Percentiles rank a stretch among this genome's conserved stretches.
Conservation (phyloP, 768 basidiomycete species). For the Rhodotorula babjevae region DNA sequence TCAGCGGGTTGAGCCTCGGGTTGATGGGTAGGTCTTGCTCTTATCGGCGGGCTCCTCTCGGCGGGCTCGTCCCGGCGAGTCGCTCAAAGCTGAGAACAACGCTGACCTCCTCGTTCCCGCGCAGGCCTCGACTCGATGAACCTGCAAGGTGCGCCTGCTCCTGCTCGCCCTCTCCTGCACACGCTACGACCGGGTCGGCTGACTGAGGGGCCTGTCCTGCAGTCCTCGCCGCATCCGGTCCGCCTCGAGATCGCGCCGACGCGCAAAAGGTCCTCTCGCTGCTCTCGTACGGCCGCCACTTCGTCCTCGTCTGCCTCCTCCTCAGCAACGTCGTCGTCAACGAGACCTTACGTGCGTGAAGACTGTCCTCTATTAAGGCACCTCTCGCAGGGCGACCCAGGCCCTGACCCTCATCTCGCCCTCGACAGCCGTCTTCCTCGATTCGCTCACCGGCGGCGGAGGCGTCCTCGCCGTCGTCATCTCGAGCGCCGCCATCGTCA, state of each 20-base stretch:
- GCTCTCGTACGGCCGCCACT: conserved; percentile 67
- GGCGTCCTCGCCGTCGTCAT: conserved; percentile 50
- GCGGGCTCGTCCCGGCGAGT: too few species aligned
- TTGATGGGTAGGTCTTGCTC: conserved; percentile 54
- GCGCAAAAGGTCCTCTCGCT: conserved; percentile 52
- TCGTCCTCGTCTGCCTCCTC: conserved; percentile 87
- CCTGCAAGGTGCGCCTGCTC: not conserved
- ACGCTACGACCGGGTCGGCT: too few species aligned
- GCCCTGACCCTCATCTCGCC: too few species aligned
- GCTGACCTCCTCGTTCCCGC: not conserved
- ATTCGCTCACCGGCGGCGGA: conserved; percentile 48
- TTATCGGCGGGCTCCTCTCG: too few species aligned
- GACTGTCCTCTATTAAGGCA: not conserved
- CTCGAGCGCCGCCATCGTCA: conserved; percentile 43
- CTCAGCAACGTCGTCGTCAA: conserved; percentile 68
- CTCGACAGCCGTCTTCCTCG: conserved; percentile 47
- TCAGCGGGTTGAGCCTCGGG: conserved; percentile 58
- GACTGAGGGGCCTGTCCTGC: not conserved
- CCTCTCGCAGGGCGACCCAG: too few species aligned
- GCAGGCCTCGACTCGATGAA: conserved; percentile 28
- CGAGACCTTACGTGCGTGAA: conserved; percentile 46
- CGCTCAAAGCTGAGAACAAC: too few species aligned
- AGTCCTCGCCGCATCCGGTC: conserved; percentile 36
- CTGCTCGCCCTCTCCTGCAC: not conserved
- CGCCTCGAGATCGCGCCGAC: conserved; percentile 40